Evolutionary conservation across 495 filamentous ascomycete genomes (phyloP).

Genomic region (Neurospora sp.): DNA sequence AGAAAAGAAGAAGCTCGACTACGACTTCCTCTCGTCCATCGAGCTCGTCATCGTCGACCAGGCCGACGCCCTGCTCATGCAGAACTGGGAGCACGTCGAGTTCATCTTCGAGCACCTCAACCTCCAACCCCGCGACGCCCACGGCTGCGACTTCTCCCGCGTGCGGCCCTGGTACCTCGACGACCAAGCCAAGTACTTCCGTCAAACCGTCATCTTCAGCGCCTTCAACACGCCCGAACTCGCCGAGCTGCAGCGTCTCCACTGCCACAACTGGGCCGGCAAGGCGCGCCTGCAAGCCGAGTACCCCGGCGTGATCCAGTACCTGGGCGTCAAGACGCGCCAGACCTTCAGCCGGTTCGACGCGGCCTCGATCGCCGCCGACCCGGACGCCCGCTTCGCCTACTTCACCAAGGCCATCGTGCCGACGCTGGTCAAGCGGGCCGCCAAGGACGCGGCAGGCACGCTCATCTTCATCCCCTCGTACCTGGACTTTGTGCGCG

Average conservation of each 20-base stretch:
- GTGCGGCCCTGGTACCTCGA: conserved; percentile 90
- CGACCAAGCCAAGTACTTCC: conserved; percentile 63
- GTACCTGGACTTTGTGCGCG: conserved; percentile 86
- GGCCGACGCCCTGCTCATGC: conserved; percentile 88
- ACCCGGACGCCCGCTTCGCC: conserved; percentile 85
- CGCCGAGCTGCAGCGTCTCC: conserved; percentile 62
- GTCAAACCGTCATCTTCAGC: conserved; percentile 72
- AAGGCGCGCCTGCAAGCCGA: conserved; percentile 58
- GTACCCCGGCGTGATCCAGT: conserved; percentile 57
- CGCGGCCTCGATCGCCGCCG: conserved; percentile 50
- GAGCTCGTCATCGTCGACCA: conserved; percentile 86
- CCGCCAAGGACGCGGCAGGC: conserved; percentile 43
- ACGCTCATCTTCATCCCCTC: conserved; percentile 81
- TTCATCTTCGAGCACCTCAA: conserved; percentile 89
- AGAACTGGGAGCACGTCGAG: conserved; percentile 95
- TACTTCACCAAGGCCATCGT: conserved; percentile 77
- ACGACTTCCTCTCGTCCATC: conserved; percentile 86
- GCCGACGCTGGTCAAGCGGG: conserved; percentile 55
- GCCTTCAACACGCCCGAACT: conserved; percentile 85
- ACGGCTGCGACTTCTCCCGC: conserved; percentile 88
- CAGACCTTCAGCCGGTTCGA: conserved; percentile 92
- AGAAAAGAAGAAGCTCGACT: conserved; percentile 63
- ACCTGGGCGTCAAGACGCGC: conserved; percentile 55
- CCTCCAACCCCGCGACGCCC: conserved; percentile 75
- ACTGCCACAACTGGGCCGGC: conserved; percentile 71